Conservation (phyloP, 2,329 filamentous ascomycete genomes). For the Lecanicillium sp. region DNA sequence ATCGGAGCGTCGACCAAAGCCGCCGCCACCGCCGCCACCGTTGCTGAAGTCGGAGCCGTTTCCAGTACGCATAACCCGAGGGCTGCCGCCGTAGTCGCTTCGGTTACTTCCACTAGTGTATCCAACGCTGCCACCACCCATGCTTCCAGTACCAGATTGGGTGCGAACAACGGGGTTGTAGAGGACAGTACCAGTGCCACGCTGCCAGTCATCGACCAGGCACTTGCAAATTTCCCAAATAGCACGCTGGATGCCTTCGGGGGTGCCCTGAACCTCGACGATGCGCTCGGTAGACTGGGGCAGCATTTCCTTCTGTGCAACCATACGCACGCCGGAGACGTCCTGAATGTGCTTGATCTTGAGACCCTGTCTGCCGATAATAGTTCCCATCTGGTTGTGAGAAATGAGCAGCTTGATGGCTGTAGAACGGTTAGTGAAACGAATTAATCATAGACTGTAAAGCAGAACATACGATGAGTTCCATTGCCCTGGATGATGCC, state of each 20-base stretch:
- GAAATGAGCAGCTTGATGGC: conserved; percentile 97
- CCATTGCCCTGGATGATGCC: conserved; percentile 79
- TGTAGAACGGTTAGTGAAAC: conserved; percentile 29
- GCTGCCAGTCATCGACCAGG: conserved; percentile 94
- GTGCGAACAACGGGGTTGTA: conserved; percentile 96
- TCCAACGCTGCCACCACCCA: conserved; percentile 34
- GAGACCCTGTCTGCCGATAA: conserved; percentile 90
- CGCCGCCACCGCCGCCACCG: conserved; percentile 46
- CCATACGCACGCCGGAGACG: conserved; percentile 93
- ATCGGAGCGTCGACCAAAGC: conserved; percentile 72
- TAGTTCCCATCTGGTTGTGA: conserved; percentile 99
- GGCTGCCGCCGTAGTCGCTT: conserved; percentile 46
- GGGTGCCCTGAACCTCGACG: conserved; percentile 91
- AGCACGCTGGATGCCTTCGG: conserved; percentile 90
- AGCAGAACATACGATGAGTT: conserved; percentile 67
- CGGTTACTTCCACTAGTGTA: conserved; percentile 30
- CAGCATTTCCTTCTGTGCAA: conserved; percentile 99
- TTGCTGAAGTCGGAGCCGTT: conserved; percentile 98
- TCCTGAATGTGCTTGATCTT: conserved; percentile 99
- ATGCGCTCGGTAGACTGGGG: conserved; percentile 97
- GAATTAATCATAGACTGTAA: too few relatives aligned
- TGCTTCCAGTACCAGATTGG: conserved; percentile 49
- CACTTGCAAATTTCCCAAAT: conserved; percentile 99
- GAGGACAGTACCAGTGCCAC: conserved; percentile 90
- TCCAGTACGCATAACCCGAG: conserved; percentile 85